phyloP scores from a whole-genome alignment of 257 asterid species.

The Anisodus acutangulus region DNA sequence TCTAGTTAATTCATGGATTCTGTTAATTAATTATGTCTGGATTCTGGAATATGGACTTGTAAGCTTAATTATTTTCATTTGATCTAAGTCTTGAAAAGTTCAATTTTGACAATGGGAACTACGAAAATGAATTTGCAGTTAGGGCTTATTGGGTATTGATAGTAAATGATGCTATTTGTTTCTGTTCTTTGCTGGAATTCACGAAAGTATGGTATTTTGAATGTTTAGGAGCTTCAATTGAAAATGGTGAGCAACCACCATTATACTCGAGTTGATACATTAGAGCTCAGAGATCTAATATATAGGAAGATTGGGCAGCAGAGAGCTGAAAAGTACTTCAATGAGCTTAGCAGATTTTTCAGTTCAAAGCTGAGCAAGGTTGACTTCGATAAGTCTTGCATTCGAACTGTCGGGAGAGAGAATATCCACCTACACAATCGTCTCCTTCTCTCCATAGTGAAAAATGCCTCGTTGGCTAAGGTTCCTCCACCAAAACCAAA shows the following conservation, averaged over 20 bases:
- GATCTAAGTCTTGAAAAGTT: slow-evolving; percentile 7
- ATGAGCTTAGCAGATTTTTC: slow-evolving; percentile 57
- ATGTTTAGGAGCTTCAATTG: slow-evolving; percentile 37
- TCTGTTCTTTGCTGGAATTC: slow-evolving; percentile 23
- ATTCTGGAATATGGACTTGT: no score
- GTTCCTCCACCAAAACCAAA: slow-evolving; percentile 57
- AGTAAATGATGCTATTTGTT: not conserved
- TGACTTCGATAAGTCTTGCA: slow-evolving; percentile 64
- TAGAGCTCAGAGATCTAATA: slow-evolving; percentile 66
- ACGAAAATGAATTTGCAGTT: slow-evolving; percentile 1
- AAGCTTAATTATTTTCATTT: not conserved
- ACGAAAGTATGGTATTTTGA: slow-evolving; percentile 27
- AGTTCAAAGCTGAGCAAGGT: slow-evolving; percentile 56
- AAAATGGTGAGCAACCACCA: slow-evolving; percentile 68
- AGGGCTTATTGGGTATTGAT: slow-evolving; percentile 21
- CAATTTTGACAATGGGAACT: not conserved
- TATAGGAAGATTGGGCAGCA: slow-evolving; percentile 65
- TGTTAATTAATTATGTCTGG: no score
- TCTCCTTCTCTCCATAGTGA: slow-evolving; percentile 65
- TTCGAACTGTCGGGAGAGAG: slow-evolving; percentile 68
- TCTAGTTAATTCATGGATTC: not conserved
- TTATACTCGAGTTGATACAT: slow-evolving; percentile 64
- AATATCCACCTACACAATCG: slow-evolving; percentile 72
- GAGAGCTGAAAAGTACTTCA: slow-evolving; percentile 75
- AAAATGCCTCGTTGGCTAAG: slow-evolving; percentile 62